Evolutionary conservation across 345 rosid genomes (phyloP), one percentile per base, ranked within the genome.

Genomic region (Euclidium syriacum): DNA sequence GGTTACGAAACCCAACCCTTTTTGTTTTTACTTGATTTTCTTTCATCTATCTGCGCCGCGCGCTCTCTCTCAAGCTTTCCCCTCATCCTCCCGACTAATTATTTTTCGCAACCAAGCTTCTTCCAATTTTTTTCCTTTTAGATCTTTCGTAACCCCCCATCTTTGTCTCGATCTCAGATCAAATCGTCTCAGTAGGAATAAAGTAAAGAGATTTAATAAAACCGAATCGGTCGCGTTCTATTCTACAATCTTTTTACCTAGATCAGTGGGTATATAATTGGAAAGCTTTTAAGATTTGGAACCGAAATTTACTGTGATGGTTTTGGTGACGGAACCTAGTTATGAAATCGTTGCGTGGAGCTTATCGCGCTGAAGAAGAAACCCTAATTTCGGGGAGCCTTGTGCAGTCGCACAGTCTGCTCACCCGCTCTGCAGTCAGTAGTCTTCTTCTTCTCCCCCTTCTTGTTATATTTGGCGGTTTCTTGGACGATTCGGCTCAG

Each of bases 21-120:
- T 50, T 11, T 34, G 23, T 35, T 23, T 14, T 1, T 8, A 27
- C 27, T 62, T 4, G 10, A 26, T 20, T 38, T 48, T 39, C 7
- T n/a, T 42, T 15, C 44, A 47, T 33, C 48, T 38, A 29, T 55
- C 57, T 22, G 57, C 68, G 74, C 74, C 74, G 74, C 68, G 73
- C 48, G 39, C 36, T 59, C 49, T 30, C 44, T 29, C 34, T 23
- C 33, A 7, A 10, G 30, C 47, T 56, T 53, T n/a, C n/a, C 17
- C 22, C 36, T 29, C 51, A 27, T 29, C 53, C 30, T 17, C 32
- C 14, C 20, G 34, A 42, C 40, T 51, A 11, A 22, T 29, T 29
- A 3, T 0, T 19, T 30, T 43, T 29, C 16, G 39, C 29, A 40
- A 20, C 23, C 25, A 35, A 64, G 11, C 40, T 20, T 50, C 65